Evolutionary conservation across 768 basidiomycete genomes (phyloP).

Genomic region (Russula griseocarnosa): DNA sequence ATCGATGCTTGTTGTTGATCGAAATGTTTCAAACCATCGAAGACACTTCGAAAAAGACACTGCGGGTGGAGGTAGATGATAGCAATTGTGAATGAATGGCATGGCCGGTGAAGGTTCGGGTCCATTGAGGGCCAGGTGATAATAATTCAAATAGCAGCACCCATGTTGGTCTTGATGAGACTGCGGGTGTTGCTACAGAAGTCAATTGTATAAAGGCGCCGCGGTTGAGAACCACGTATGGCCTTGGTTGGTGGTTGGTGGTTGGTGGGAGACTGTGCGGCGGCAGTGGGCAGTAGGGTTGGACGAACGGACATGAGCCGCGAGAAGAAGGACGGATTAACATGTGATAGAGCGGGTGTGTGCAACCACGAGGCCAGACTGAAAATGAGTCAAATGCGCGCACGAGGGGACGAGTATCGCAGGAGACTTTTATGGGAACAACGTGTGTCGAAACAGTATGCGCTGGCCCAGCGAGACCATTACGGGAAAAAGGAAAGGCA

Average conservation of each 20-base stretch:
- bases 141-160: slow-evolving; percentile 8
- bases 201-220: slow-evolving; percentile 11
- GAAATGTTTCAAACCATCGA: neutral
- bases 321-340: neutral
- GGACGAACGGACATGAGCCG: too few relatives aligned
- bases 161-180: slow-evolving; percentile 7
- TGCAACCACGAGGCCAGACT: slow-evolving; percentile 2
- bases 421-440: neutral
- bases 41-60: neutral
- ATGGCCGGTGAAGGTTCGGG: neutral
- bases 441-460: neutral
- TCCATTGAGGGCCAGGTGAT: neutral
- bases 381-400: neutral
- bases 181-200: slow-evolving; percentile 5
- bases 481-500: slow-evolving; percentile 5
- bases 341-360: slow-evolving; percentile 10
- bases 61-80: neutral
- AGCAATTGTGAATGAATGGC: neutral
- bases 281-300: neutral
- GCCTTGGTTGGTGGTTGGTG: neutral
- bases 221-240: neutral
- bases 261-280: slow-evolving; percentile 15
- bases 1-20: slow-evolving; percentile 1
- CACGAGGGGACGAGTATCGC: neutral
- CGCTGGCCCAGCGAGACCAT: slow-evolving; percentile 19